Percentiles rank a stretch among this genome's conserved stretches.
phyloP scores from a whole-genome alignment of 371 early-diverging fungal genomes.

The Fennellomyces sp. region DNA sequence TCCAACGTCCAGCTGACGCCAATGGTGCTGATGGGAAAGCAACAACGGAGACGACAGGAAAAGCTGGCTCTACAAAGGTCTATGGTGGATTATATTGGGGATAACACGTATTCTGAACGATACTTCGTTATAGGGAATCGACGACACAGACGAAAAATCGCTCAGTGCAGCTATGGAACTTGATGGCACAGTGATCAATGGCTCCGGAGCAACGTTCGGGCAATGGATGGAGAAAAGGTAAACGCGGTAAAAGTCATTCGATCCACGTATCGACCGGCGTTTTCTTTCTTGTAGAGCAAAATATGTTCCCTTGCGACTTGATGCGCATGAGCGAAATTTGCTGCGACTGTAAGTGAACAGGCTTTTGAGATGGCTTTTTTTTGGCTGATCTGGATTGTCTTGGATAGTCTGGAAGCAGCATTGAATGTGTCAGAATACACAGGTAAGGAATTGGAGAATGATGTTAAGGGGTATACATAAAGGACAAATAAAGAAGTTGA shows the following conservation, averaged over 20 bases:
- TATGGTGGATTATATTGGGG: background rate
- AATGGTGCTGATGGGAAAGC: background rate
- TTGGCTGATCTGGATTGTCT: too few relatives aligned
- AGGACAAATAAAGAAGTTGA: background rate
- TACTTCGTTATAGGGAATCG: background rate
- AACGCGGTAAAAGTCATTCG: too few relatives aligned
- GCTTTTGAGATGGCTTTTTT: too few relatives aligned
- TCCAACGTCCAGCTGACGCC: constrained; percentile 1
- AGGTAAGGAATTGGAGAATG: constrained; percentile 16
- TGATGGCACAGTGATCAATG: constrained; percentile 50
- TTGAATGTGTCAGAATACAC: constrained; percentile 83
- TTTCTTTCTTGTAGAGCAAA: constrained; percentile 77
- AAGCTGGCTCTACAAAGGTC: constrained; percentile 1
- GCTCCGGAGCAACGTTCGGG: constrained; percentile 58
- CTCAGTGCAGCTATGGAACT: constrained; percentile 25
- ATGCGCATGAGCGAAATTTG: constrained; percentile 84
- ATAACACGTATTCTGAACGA: background rate
- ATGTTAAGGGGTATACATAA: background rate
- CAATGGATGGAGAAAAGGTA: constrained; percentile 75
- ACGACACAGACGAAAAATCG: background rate
- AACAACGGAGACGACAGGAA: background rate
- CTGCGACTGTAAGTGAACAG: constrained; percentile 78
- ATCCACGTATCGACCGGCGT: too few relatives aligned
- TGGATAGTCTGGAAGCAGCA: constrained; percentile 86
- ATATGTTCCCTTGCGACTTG: constrained; percentile 90